A percentile compares a stretch with the other conserved stretches of the same genome.
phyloP scores from a whole-genome alignment of 495 filamentous ascomycete species.

The Letharia lupina region DNA sequence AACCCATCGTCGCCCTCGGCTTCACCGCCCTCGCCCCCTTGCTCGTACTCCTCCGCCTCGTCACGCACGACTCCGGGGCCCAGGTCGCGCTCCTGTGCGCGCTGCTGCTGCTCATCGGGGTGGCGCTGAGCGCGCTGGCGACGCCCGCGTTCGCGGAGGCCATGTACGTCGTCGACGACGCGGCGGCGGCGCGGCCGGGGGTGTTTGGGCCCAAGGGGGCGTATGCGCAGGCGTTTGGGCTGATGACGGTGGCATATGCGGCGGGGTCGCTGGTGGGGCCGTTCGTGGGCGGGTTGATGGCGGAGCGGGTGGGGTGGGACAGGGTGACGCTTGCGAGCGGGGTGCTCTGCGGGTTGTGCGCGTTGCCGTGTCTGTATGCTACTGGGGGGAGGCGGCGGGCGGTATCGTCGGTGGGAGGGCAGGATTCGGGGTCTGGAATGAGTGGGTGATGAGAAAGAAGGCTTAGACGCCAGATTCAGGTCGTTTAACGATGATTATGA shows the following conservation, averaged over 20 bases:
- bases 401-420: not conserved
- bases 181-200: conserved; percentile 25
- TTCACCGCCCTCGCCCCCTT: conserved; percentile 47
- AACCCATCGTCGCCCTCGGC: conserved; percentile 46
- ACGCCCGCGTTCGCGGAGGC: conserved; percentile 59
- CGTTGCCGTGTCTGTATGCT: conserved; percentile 12
- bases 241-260: conserved; percentile 34
- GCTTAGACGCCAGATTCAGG: too few species aligned
- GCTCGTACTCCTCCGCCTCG: conserved; percentile 50
- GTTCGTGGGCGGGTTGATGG: conserved; percentile 30
- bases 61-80: conserved; percentile 40
- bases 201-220: conserved; percentile 34
- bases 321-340: conserved; percentile 22
- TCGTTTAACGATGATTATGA: not conserved
- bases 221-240: conserved; percentile 33
- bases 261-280: conserved; percentile 33
- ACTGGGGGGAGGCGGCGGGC: conserved; percentile 5
- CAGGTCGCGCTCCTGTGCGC: conserved; percentile 52
- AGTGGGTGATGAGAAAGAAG: not conserved
- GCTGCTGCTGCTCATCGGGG: conserved; percentile 48
- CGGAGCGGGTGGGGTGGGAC: conserved; percentile 32
- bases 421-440: not conserved
- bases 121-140: conserved; percentile 41
- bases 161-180: conserved; percentile 32
- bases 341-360: conserved; percentile 9